A percentile compares a stretch with the other conserved stretches of the same genome.
These are phyloP conservation scores for Borealophlyctis nickersoniae DNA, from an alignment of 192 early-diverging fungal genomes.

Conservation along the genomic window DNA sequence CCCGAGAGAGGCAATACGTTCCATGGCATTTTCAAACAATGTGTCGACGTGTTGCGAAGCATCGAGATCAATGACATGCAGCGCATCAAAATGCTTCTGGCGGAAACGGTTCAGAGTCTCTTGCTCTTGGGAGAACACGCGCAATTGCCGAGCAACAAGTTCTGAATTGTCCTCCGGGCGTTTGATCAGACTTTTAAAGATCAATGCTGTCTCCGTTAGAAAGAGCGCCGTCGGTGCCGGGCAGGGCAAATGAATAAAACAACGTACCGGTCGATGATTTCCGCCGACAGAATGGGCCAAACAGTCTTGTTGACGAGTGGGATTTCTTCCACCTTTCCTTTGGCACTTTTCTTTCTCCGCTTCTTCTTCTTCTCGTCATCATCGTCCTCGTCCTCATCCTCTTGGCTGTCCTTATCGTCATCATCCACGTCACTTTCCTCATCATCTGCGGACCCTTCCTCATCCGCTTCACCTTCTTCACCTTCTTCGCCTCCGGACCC, in stretches of 20 bases:
- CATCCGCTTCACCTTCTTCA: conserved; percentile 26
- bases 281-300: conserved; percentile 38
- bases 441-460: conserved; percentile 17
- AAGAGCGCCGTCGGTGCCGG: background rate
- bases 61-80: conserved; percentile 40
- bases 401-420: conserved; percentile 19
- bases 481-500: conserved; percentile 11
- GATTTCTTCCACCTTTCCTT: conserved; percentile 7
- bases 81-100: conserved; percentile 25
- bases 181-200: conserved; percentile 38
- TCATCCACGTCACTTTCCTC: conserved; percentile 16
- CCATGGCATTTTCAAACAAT: conserved; percentile 27
- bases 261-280: conserved; percentile 39
- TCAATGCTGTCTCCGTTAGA: background rate
- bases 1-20: conserved; percentile 29
- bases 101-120: conserved; percentile 17
- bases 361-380: background rate
- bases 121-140: conserved; percentile 9
- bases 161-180: conserved; percentile 42
- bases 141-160: conserved; percentile 1
- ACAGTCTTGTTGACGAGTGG: conserved; percentile 32
- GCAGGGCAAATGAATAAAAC: background rate
- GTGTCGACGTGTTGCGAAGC: conserved; percentile 45
- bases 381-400: conserved; percentile 22
- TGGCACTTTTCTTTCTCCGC: conserved; percentile 2